Percentiles rank a stretch among this genome's conserved stretches.
phyloP scores from a whole-genome alignment of 2,329 filamentous ascomycete species.

The Helminthosporium solani region DNA sequence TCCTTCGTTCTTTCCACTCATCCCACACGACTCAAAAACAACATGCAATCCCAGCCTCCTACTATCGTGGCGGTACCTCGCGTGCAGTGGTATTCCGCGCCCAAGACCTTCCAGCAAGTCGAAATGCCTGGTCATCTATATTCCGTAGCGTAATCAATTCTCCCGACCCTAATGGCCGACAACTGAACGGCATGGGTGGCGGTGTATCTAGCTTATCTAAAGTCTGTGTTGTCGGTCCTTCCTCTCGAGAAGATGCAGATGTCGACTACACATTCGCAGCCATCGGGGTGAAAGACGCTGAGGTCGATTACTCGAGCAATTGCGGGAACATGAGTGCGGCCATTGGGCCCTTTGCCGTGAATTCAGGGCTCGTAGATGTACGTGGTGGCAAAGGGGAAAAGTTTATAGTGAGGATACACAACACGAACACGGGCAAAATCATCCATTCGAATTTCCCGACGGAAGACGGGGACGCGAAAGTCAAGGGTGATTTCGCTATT shows the following conservation, averaged over 20 bases:
- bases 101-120: too few species aligned
- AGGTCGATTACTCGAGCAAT: conserved; percentile 67
- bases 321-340: conserved; percentile 74
- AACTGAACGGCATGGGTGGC: conserved; percentile 71
- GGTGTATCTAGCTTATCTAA: conserved; percentile 71
- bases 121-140: neutral
- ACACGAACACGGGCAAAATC: conserved; percentile 70
- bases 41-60: too few species aligned
- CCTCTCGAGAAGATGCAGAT: conserved; percentile 40
- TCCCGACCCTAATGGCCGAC: conserved; percentile 66
- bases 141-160: conserved; percentile 54
- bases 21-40: too few species aligned
- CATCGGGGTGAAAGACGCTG: conserved; percentile 61
- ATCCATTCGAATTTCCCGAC: conserved; percentile 61
- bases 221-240: conserved; percentile 61
- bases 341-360: conserved; percentile 65
- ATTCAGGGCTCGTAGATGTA: conserved; percentile 47
- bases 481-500: conserved; percentile 58
- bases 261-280: conserved; percentile 73
- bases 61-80: too few species aligned
- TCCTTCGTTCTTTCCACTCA: too few species aligned
- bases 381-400: conserved; percentile 43
- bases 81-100: too few species aligned
- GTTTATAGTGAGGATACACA: conserved; percentile 66
- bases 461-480: conserved; percentile 49